Evolutionary conservation across 2,329 filamentous ascomycete genomes (phyloP), one percentile per base, ranked within the genome.

Genomic region (Phaeosphaeria sp.): DNA sequence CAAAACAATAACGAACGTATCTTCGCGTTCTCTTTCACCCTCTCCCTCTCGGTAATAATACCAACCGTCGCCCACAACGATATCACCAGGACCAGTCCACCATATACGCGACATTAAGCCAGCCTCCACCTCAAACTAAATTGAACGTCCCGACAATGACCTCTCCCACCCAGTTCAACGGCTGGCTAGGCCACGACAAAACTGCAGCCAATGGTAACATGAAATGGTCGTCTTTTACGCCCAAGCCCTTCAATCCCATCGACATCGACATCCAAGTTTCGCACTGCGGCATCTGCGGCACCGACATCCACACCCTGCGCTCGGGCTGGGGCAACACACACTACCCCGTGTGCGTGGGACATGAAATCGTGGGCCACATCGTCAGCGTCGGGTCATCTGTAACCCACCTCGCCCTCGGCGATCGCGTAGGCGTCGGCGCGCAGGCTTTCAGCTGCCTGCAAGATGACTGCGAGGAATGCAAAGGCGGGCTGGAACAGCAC

Each of bases 381-480:
- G 73, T 77, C 5, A 72, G 74, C n/a, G 61, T 76, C 1, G 78
- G 78, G 13, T 63, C 54, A 25, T 64, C 59, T 59, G 63, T 81
- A 13, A 77, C 74, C 20, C 71, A 77, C 24, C 81, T 90, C 74
- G 80, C 84, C 51, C 67, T 89, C 30, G 88, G 89, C 45, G 86
- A 90, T 69, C 82, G 87, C 6, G 82, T 81, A 11, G 84, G 84
- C 46, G 82, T 84, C 20, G 84, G 83, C 48, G 80, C 79, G 45
- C 80, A 81, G 57, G 79, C 77, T n/a, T 80, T 74, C 25, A 81
- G 77, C 51, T 85, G 84, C 69, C 77, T 83, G 54, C 64, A 69
- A 48, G 54, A 64, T 1, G 71, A 82, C 46, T 89, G 86, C 60
- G 80, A 84, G 46, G 83, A 85, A 53, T 88, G 86, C 64, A 73